phyloP scores from a whole-genome alignment of 106 monocot genomes.

The Hemerocallis citrina region DNA sequence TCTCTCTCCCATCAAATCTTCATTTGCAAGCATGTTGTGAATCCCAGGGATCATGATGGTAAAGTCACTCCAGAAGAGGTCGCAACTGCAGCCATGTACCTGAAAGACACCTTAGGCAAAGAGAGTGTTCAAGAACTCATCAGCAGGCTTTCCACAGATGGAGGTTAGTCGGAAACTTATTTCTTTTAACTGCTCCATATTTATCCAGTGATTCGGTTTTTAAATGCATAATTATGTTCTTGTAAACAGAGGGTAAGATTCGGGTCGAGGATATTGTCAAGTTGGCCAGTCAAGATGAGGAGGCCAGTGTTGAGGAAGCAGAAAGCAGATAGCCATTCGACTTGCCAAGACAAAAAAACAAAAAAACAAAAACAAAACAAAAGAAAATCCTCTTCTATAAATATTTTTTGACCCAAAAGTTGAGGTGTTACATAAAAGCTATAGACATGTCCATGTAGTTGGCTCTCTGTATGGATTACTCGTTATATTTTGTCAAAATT shows the following conservation, averaged over 20 bases:
- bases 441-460: no score
- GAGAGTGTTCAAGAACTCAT: constrained; percentile 85
- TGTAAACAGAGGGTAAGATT: constrained; percentile 81
- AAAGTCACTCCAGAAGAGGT: constrained; percentile 95
- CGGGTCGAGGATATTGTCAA: constrained; percentile 92
- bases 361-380: no score
- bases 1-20: neutral
- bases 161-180: constrained; percentile 26
- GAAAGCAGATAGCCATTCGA: constrained; percentile 14
- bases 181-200: neutral
- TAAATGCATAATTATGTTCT: neutral
- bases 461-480: no score
- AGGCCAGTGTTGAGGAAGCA: constrained; percentile 20
- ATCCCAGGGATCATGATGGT: constrained; percentile 76
- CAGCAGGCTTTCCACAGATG: constrained; percentile 82
- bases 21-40: neutral
- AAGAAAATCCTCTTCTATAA: constrained; percentile 1
- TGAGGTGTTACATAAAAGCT: neutral
- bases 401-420: constrained; percentile 4
- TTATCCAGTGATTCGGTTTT: neutral
- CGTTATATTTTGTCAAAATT: no score
- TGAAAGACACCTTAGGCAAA: constrained; percentile 74
- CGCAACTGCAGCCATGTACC: constrained; percentile 72
- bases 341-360: no score
- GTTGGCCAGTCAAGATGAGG: constrained; percentile 41